These are phyloP conservation scores for Candida silvicultrix DNA, from an alignment of 805 yeast species.

Conservation along the genomic window DNA sequence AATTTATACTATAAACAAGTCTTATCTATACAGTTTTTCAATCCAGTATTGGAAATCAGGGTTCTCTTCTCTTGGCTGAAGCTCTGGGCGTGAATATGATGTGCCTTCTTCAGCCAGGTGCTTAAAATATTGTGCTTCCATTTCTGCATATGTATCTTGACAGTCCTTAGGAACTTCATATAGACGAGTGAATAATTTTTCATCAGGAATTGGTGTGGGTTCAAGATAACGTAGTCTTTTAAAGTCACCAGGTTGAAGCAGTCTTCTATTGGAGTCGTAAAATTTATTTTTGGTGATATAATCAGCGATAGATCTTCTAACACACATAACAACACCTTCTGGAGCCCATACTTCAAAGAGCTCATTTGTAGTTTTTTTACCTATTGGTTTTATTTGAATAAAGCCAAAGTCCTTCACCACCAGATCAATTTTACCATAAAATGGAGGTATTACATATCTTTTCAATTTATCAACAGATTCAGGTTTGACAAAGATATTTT, in stretches of 20 bases:
- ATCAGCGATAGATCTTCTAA: conserved; percentile 45
- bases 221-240: conserved; percentile 9
- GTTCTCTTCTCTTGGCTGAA: background rate
- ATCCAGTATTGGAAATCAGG: conserved; percentile 20
- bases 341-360: conserved; percentile 50
- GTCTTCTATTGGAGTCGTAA: conserved; percentile 16
- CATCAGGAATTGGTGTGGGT: conserved; percentile 15
- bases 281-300: conserved; percentile 32
- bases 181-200: conserved; percentile 18
- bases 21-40: conserved; percentile 17
- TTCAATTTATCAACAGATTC: conserved; percentile 26
- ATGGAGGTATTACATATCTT: conserved; percentile 62
- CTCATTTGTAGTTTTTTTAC: conserved; percentile 29
- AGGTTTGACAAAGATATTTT: conserved; percentile 22
- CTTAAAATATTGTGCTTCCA: conserved; percentile 14
- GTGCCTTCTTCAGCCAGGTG: conserved; percentile 18
- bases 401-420: conserved; percentile 63
- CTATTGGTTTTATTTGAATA: conserved; percentile 54
- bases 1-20: background rate
- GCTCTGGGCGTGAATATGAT: conserved; percentile 2
- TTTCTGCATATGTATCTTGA: conserved; percentile 25
- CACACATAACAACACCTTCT: conserved; percentile 42
- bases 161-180: conserved; percentile 19
- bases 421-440: conserved; percentile 58
- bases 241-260: conserved; percentile 2